Percentiles rank a stretch among this genome's conserved stretches.
These are phyloP conservation scores for Trypanosoma grayi DNA, from an alignment of 208 protist species.

Conservation along the genomic window DNA sequence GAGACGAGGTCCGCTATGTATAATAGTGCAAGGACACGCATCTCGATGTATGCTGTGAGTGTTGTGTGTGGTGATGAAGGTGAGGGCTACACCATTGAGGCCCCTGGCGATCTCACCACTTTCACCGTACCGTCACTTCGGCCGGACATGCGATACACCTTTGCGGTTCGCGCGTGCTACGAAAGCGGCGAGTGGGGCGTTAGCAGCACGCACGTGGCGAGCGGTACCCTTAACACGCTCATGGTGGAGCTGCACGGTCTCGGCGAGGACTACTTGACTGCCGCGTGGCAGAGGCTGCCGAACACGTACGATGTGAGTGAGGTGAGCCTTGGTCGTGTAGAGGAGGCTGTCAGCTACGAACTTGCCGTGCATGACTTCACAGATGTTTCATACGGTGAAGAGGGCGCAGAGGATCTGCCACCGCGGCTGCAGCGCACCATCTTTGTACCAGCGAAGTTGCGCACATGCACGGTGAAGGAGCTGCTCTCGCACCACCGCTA, in stretches of 20 bases:
- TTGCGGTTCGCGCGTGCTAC: constrained; percentile 79
- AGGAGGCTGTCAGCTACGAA: constrained; percentile 85
- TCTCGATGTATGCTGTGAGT: constrained; percentile 41
- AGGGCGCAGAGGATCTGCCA: constrained; percentile 25
- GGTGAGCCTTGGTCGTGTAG: constrained; percentile 52
- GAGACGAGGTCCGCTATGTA: constrained; percentile 40
- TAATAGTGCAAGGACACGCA: constrained; percentile 38
- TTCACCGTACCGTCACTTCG: constrained; percentile 56
- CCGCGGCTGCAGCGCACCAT: constrained; percentile 13
- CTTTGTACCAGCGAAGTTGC: constrained; percentile 54
- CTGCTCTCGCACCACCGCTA: constrained; percentile 78
- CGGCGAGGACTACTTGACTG: constrained; percentile 83
- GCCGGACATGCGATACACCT: constrained; percentile 65
- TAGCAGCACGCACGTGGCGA: constrained; percentile 50
- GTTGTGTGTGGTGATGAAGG: constrained; percentile 41
- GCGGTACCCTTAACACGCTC: constrained; percentile 77
- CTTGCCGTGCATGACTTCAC: constrained; percentile 71
- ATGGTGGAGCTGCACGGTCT: constrained; percentile 51
- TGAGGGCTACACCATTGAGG: constrained; percentile 57
- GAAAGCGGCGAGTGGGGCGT: constrained; percentile 63
- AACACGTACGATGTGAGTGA: constrained; percentile 56
- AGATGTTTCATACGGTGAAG: constrained; percentile 53
- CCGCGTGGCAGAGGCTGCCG: constrained; percentile 65
- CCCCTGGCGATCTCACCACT: constrained; percentile 37
- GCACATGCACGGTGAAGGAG: constrained; percentile 55